Conservation (phyloP, 441 rosid genomes). For the Pelargonium citronellum region DNA sequence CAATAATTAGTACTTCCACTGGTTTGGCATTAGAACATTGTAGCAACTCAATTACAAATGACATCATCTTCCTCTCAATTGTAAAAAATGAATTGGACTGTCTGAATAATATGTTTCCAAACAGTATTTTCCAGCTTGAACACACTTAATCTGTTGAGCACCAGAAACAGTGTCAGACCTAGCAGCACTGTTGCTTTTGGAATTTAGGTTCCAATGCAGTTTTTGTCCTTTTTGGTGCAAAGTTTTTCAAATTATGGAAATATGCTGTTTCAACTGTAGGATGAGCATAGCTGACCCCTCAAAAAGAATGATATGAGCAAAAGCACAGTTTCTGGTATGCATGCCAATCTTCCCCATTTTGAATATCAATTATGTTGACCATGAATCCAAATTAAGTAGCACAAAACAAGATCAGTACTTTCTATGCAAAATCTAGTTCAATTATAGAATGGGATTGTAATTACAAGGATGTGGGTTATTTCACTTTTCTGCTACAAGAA, state of each 20-base stretch:
- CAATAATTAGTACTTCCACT: neutral
- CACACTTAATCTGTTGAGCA: neutral
- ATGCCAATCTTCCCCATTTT: neutral
- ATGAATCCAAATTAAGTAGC: neutral
- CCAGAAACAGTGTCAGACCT: neutral
- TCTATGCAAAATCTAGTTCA: constrained; percentile 13
- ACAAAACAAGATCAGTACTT: neutral
- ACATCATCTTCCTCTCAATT: neutral
- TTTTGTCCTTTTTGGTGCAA: neutral
- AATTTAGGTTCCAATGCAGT: neutral
- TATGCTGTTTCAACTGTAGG: neutral
- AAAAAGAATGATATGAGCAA: neutral
- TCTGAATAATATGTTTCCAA: neutral
- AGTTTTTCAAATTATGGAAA: neutral
- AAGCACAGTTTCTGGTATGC: neutral
- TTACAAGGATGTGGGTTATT: constrained; percentile 21
- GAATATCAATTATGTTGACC: neutral
- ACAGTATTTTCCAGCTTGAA: neutral
- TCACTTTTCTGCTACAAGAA: constrained; percentile 25
- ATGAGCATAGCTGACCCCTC: neutral
- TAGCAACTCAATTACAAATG: neutral
- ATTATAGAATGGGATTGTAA: constrained; percentile 24
- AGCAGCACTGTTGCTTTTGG: neutral
- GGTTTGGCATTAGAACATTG: neutral
- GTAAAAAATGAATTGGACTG: neutral